A percentile compares a stretch with the other conserved stretches of the same genome.
Evolutionary conservation across 192 early-diverging fungal species (phyloP).

Genomic region (Pilobolus umbonatus): DNA sequence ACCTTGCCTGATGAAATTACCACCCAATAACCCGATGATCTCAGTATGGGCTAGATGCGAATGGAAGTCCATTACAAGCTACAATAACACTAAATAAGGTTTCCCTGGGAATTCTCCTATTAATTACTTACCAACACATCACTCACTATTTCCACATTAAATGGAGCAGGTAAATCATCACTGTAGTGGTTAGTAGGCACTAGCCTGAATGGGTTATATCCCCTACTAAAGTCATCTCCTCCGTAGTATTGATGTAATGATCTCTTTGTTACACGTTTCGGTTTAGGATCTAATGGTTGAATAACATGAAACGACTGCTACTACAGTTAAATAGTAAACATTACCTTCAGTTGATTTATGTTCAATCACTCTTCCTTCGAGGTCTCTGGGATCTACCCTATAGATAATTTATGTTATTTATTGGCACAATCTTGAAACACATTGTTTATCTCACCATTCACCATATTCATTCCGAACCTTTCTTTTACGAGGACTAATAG

Average conservation of each 20-base stretch:
- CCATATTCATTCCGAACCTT: constrained; percentile 58
- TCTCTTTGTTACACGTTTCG: constrained; percentile 23
- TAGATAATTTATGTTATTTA: background rate
- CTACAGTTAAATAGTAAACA: background rate
- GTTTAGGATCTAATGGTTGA: constrained; percentile 4
- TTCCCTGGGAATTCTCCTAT: background rate
- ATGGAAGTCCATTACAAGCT: constrained; percentile 91
- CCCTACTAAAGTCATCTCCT: constrained; percentile 27
- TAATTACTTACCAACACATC: constrained; percentile 46
- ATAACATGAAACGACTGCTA: background rate
- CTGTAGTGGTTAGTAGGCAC: constrained; percentile 43
- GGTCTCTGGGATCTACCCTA: constrained; percentile 53
- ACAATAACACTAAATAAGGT: constrained; percentile 20
- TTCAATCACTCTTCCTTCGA: constrained; percentile 53
- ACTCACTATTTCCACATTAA: constrained; percentile 42
- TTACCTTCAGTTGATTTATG: constrained; percentile 35
- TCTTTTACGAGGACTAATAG: constrained; percentile 41
- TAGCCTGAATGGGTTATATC: constrained; percentile 54
- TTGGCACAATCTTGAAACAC: background rate
- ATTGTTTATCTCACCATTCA: constrained; percentile 47
- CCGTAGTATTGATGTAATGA: constrained; percentile 19
- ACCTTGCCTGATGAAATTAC: constrained; percentile 50
- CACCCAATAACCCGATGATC: constrained; percentile 91
- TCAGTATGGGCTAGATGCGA: constrained; percentile 88
- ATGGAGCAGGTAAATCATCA: constrained; percentile 44